phyloP scores from a whole-genome alignment of 2,329 filamentous ascomycete genomes.

The Hypoxylon sp. region DNA sequence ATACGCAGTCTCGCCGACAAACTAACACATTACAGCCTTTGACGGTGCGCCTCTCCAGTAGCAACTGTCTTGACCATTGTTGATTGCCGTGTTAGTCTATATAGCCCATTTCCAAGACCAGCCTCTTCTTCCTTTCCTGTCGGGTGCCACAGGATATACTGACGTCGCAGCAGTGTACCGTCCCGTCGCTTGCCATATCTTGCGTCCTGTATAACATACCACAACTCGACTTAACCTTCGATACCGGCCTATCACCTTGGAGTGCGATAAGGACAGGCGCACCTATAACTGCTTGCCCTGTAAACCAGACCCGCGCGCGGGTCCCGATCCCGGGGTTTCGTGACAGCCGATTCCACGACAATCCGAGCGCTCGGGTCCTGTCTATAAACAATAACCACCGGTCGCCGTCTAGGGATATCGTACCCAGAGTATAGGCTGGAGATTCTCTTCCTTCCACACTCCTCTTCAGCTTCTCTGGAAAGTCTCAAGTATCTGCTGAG shows the following conservation, averaged over 20 bases:
- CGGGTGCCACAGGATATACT: neutral
- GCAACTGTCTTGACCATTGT: neutral
- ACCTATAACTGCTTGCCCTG: neutral
- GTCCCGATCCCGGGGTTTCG: neutral
- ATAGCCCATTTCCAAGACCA: neutral
- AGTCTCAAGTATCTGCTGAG: no score
- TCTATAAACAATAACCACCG: neutral
- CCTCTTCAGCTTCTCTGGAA: neutral
- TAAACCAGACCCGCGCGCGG: neutral
- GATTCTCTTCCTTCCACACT: neutral
- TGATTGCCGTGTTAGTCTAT: neutral
- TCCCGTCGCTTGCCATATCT: neutral
- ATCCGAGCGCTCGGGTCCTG: neutral
- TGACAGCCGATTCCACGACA: neutral
- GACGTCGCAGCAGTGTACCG: neutral
- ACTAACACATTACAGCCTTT: neutral
- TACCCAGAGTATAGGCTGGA: neutral
- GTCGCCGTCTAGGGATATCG: neutral
- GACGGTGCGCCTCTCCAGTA: neutral
- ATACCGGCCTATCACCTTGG: neutral
- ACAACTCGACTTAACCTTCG: neutral
- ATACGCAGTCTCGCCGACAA: neutral
- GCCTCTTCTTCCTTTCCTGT: neutral
- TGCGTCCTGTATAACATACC: neutral
- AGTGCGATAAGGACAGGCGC: neutral